A percentile compares a stretch with the other conserved stretches of the same genome.
phyloP scores from a whole-genome alignment of 306 rosid species.

The Albizia julibrissin region DNA sequence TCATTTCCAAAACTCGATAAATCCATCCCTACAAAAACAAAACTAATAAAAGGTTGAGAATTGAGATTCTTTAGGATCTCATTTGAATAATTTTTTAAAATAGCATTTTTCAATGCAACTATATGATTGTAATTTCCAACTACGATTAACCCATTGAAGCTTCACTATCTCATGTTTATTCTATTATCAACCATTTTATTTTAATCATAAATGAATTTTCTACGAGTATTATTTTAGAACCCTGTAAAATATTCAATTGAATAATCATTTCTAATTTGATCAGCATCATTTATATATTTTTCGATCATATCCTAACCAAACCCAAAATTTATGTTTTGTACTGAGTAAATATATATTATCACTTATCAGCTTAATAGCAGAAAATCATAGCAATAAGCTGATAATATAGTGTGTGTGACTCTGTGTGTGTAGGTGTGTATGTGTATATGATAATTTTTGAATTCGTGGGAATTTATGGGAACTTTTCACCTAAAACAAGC shows the following conservation, averaged over 20 bases:
- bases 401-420: no score
- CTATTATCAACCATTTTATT: constrained; percentile 50
- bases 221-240: constrained; percentile 23
- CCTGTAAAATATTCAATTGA: constrained; percentile 27
- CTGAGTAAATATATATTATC: no score
- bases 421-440: no score
- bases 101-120: constrained; percentile 14
- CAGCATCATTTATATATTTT: neutral
- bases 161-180: constrained; percentile 22
- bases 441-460: no score
- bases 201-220: neutral
- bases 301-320: constrained; percentile 21
- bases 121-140: constrained; percentile 45
- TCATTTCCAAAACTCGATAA: no score
- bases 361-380: no score
- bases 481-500: no score
- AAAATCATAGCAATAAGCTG: no score
- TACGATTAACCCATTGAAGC: constrained; percentile 37
- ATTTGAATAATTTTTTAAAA: neutral
- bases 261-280: neutral
- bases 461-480: no score
- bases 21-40: no score
- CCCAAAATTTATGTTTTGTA: constrained; percentile 21
- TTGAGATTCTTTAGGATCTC: constrained; percentile 8
- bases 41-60: constrained; percentile 24